Conservation (phyloP, 2,329 filamentous ascomycete species). For the Aspergillus phoenicis region DNA sequence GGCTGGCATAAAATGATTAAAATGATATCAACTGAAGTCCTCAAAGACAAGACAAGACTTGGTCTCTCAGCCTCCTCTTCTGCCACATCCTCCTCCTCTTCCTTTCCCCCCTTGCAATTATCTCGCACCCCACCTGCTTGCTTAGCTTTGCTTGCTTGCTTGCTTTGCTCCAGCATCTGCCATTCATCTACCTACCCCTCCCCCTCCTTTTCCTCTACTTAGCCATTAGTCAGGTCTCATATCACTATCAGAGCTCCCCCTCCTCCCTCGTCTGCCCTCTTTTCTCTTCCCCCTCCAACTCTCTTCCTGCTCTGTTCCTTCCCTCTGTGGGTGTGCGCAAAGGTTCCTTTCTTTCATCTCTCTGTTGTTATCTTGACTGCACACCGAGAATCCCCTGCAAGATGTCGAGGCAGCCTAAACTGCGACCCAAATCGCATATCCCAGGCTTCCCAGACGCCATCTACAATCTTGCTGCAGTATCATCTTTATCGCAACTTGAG, state of each 20-base stretch:
- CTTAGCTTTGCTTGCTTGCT: background rate
- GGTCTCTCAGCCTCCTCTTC: slow-evolving; percentile 20
- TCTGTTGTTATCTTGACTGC: slow-evolving; percentile 9
- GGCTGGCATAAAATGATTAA: slow-evolving; percentile 11
- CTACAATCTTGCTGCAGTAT: slow-evolving; percentile 35
- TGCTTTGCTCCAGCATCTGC: slow-evolving; percentile 11
- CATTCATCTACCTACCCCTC: slow-evolving; percentile 15
- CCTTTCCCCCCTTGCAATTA: slow-evolving; percentile 17
- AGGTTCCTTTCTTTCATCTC: slow-evolving; percentile 10
- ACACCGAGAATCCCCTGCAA: slow-evolving; percentile 7
- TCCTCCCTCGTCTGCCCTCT: background rate
- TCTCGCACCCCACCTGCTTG: slow-evolving; percentile 23
- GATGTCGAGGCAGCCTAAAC: slow-evolving; percentile 48
- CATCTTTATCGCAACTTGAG: slow-evolving; percentile 36
- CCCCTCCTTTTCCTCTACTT: slow-evolving; percentile 17
- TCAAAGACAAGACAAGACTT: background rate
- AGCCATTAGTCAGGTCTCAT: slow-evolving; percentile 14
- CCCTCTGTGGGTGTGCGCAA: slow-evolving; percentile 7
- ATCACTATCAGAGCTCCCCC: background rate
- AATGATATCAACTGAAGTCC: slow-evolving; percentile 27
- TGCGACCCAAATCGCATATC: slow-evolving; percentile 42
- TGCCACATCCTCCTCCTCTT: background rate
- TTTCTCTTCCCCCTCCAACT: background rate
- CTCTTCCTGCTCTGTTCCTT: background rate
- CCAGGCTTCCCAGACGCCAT: slow-evolving; percentile 39